These are phyloP conservation scores for Tremella mesenterica DNA, from an alignment of 768 basidiomycete species.

Conservation along the genomic window DNA sequence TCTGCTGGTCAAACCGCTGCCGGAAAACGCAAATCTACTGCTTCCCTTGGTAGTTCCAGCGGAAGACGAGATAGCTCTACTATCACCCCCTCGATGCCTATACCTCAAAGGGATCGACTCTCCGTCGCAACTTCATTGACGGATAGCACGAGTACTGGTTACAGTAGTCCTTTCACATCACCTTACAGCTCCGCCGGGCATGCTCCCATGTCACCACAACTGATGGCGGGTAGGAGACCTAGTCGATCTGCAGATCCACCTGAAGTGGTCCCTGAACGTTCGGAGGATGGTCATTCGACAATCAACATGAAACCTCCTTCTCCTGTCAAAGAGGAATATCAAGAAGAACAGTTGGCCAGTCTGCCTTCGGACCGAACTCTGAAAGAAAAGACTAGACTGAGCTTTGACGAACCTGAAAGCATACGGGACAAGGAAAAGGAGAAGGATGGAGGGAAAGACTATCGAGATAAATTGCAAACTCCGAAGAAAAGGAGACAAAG, in stretches of 20 bases:
- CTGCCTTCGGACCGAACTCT: too few relatives aligned
- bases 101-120: slow-evolving; percentile 9
- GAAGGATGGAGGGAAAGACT: too few relatives aligned
- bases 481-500: slow-evolving; percentile 16
- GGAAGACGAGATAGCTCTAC: neutral
- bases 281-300: slow-evolving; percentile 14
- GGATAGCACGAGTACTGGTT: slow-evolving; percentile 5
- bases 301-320: slow-evolving; percentile 20
- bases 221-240: slow-evolving; percentile 16
- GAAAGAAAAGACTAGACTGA: too few relatives aligned
- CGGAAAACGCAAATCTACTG: slow-evolving; percentile 10
- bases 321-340: slow-evolving; percentile 21
- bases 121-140: slow-evolving; percentile 11
- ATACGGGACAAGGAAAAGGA: too few relatives aligned
- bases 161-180: slow-evolving; percentile 5
- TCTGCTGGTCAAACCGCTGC: slow-evolving; percentile 7
- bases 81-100: neutral
- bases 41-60: slow-evolving; percentile 4
- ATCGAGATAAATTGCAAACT: slow-evolving; percentile 1
- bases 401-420: too few relatives aligned
- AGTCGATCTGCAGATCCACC: slow-evolving; percentile 27
- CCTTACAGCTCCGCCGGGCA: slow-evolving; percentile 4
- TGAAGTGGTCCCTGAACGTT: slow-evolving; percentile 27
- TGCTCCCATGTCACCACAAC: slow-evolving; percentile 13
- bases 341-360: too few relatives aligned